These are phyloP conservation scores for Leccinum subgranulosum DNA, from an alignment of 768 basidiomycete genomes.

Conservation along the genomic window DNA sequence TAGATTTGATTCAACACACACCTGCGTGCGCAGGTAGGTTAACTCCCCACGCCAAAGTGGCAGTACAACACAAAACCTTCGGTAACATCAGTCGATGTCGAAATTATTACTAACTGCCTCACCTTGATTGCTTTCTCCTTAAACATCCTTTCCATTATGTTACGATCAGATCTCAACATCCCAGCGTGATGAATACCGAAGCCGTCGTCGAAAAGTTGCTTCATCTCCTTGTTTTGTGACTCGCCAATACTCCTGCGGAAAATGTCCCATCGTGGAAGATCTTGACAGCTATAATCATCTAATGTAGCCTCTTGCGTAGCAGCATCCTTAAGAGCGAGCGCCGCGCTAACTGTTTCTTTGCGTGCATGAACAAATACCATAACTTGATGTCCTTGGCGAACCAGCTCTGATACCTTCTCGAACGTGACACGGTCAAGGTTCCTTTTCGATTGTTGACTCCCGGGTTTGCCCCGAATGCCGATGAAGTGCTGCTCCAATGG, in stretches of 20 bases:
- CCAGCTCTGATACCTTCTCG: slow-evolving; percentile 85
- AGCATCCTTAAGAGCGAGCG: slow-evolving; percentile 74
- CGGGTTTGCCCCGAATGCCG: slow-evolving; percentile 86
- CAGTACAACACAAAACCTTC: slow-evolving; percentile 96
- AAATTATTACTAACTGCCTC: not conserved
- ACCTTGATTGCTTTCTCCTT: slow-evolving; percentile 91
- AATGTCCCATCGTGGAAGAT: slow-evolving; percentile 72
- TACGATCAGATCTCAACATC: slow-evolving; percentile 92
- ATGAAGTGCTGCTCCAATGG: slow-evolving; percentile 97
- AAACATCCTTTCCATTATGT: slow-evolving; percentile 94
- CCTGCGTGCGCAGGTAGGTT: slow-evolving; percentile 98
- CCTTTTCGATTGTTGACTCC: slow-evolving; percentile 66
- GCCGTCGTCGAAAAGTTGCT: slow-evolving; percentile 83
- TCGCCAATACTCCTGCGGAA: slow-evolving; percentile 77
- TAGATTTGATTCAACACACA: slow-evolving; percentile 31
- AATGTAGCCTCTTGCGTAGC: slow-evolving; percentile 64
- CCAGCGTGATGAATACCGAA: slow-evolving; percentile 99
- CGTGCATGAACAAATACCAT: slow-evolving; percentile 99
- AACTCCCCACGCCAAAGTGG: slow-evolving; percentile 98
- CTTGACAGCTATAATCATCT: slow-evolving; percentile 78
- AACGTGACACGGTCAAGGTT: slow-evolving; percentile 89
- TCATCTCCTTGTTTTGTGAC: slow-evolving; percentile 96
- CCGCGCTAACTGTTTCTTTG: slow-evolving; percentile 96
- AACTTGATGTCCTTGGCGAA: slow-evolving; percentile 92
- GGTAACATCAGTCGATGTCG: not conserved